Conservation (phyloP, 2,329 filamentous ascomycete genomes). For the Pseudocercospora fuligena region DNA sequence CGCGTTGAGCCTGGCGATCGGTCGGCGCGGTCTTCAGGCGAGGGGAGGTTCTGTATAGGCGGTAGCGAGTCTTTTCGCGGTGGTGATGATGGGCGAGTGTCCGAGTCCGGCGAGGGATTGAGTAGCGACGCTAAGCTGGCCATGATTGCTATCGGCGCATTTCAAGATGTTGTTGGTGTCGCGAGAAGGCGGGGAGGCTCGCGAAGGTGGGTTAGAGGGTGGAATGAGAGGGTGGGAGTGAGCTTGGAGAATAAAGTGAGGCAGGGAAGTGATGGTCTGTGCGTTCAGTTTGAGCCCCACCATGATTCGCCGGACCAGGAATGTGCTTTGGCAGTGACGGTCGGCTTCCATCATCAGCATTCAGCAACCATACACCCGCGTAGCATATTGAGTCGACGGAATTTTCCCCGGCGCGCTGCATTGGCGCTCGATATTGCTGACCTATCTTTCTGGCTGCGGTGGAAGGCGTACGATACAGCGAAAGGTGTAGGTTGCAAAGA, state of each 20-base stretch:
- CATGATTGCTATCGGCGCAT: conserved; percentile 26
- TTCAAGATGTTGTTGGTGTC: not conserved
- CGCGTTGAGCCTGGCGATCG: conserved; percentile 28
- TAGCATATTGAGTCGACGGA: not conserved
- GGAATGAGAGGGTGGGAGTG: not conserved
- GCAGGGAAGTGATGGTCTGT: not conserved
- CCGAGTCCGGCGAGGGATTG: conserved; percentile 40
- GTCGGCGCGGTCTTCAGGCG: conserved; percentile 27
- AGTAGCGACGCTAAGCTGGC: conserved; percentile 42
- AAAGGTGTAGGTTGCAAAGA: not conserved
- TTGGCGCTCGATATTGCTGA: no score
- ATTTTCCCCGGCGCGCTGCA: not conserved
- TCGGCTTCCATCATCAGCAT: not conserved
- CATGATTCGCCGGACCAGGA: not conserved
- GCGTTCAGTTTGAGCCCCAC: not conserved
- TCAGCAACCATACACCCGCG: not conserved
- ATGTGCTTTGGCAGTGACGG: no score
- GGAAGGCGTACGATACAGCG: not conserved
- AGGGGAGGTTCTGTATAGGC: conserved; percentile 27
- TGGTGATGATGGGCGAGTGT: conserved; percentile 16
- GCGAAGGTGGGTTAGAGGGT: not conserved
- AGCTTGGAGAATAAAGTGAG: not conserved
- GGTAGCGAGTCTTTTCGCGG: conserved; percentile 32
- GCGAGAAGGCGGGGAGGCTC: not conserved
- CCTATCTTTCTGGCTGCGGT: no score